Base-by-base conservation (phyloP, 495 filamentous ascomycete genomes). In the Xylaria longipes region DNA sequence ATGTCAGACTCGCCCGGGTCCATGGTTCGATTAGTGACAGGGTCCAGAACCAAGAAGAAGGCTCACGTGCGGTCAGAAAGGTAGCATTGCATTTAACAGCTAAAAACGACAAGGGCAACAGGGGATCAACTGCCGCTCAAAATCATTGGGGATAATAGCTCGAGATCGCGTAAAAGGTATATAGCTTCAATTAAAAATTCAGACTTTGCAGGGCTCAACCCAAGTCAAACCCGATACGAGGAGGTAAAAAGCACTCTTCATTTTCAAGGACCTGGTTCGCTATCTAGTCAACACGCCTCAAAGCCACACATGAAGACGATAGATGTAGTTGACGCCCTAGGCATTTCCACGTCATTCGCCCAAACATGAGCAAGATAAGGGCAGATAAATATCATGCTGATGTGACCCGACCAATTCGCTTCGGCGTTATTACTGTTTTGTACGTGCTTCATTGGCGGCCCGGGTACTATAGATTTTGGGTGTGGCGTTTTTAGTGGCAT, bases 31-130 rank as follows among this genome's bases (percentile, higher is more conserved):
- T 60, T 11, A 15, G 39, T 22, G 39, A 48, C n/a, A 27, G 43
- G 62, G 25, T 46, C 43, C 41, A 48, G 62, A 35, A 15, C 43
- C 62, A 63, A 63, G 58, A 37, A 37, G 60, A 39, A 37, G 37
- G 35, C 60, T 63, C 60, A 43, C 33, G 60, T 63, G 60, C 37
- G 22, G 12, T 33, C 9, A 25, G 41, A 65, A 45, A 46, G 43
- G 62, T 65, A 65, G 9, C 62, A 48, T 33, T 31, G 62, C 62
- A 65, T 31, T 46, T 43, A 20, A 43, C 25, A 33, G 39, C 27
- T 8, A 43, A 37, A 39, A 15, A 39, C 12, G 60, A 63, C 39
- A 29, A 48, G 20, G 29, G 27, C 7, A 65, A 37, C 33, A 63
- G 20, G 37, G 22, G n/a, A 27, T 22, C 33, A 37, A 60, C 37